Base-by-base conservation (phyloP, 306 rosid species). In the Lablab purpureus region DNA sequence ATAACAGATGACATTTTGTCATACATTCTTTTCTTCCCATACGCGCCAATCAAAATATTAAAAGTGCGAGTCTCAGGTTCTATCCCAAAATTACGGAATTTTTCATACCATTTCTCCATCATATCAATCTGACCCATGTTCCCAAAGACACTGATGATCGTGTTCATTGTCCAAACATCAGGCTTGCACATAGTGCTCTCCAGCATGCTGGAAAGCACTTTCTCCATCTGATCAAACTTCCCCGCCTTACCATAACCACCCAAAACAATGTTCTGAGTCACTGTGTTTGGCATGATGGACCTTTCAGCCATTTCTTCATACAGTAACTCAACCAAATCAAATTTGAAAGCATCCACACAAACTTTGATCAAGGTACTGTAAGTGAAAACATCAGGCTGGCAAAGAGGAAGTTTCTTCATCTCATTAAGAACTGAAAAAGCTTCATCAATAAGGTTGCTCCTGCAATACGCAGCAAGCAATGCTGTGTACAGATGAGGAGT, bases 161-260 rank as follows among this genome's bases (percentile, higher is more conserved):
- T 92, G 84, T 96, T 96, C 99, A 96, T 93, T 11, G 99, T 96
- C 99, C 97, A 93, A 3, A 91, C 98, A 85, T 96, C 99, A 13
- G 97, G 99, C 83, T 84, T 91, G 88, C 98, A 90, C 23, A 67
- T 68, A 59, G 86, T 62, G 74, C 98, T 92, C 84, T 89, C 89
- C 82, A 96, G 90, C 98, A 96, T 96, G 62, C 93, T 90, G 0
- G 91, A 85, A 65, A 96, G 75, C 77, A 93, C 93, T 75, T 88
- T 87, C 81, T 96, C 99, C 99, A 96, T 93, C 85, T 84, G 90
- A 27, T 96, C 98, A 86, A 86, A 96, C 83, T 78, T 93, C 80
- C 93, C 97, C 0, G 87, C 93, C 87, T 90, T 91, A 10, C 99
- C 99, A 83, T 96, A 96, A 28, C 99, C 99, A 75, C 90, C 84